phyloP scores from a whole-genome alignment of 2,329 filamentous ascomycete species.

The Colletotrichum sublineola region DNA sequence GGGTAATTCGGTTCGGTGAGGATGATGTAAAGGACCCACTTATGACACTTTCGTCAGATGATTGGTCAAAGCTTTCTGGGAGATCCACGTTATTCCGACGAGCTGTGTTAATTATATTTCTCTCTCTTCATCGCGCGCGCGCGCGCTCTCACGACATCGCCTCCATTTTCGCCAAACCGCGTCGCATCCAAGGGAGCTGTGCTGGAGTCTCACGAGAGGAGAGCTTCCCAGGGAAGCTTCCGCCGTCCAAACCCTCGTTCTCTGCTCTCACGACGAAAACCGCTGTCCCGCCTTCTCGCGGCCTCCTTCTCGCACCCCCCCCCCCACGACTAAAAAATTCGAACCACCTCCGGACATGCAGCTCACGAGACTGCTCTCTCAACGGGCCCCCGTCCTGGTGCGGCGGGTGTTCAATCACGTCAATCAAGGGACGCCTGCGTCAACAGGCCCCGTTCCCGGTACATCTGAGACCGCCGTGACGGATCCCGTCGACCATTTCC shows the following conservation, averaged over 20 bases:
- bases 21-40: slow-evolving; percentile 24
- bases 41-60: neutral
- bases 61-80: neutral
- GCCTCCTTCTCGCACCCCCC: too few relatives aligned
- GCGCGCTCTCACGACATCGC: neutral
- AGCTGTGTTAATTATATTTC: neutral
- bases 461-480: too few relatives aligned
- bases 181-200: neutral
- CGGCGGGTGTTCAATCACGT: neutral
- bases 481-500: too few relatives aligned
- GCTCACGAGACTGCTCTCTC: neutral
- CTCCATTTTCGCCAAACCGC: neutral
- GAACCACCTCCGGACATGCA: neutral
- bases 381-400: neutral
- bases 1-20: slow-evolving; percentile 15
- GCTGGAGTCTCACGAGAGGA: neutral
- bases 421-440: too few relatives aligned
- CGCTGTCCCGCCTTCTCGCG: too few relatives aligned
- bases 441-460: too few relatives aligned
- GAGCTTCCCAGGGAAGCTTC: neutral
- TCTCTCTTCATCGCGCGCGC: neutral
- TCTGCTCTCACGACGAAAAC: too few relatives aligned
- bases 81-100: neutral
- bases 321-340: too few relatives aligned
- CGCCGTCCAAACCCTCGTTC: neutral